Base-by-base conservation (phyloP, 2,329 filamentous ascomycete genomes). In the Fusarium sp. region DNA sequence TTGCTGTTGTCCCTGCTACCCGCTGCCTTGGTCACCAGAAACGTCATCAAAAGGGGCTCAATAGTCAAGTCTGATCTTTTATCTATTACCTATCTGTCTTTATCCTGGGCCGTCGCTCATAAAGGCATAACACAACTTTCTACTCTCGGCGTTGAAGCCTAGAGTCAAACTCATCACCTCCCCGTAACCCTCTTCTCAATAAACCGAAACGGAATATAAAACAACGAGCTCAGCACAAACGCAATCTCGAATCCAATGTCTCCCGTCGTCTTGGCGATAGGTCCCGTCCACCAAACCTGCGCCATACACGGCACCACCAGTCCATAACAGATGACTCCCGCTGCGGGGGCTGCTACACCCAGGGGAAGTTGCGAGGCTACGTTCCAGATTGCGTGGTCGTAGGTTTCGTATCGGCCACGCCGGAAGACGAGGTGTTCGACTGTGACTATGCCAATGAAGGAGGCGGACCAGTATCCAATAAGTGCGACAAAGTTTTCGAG, bases 191-290 rank as follows among this genome's bases (percentile, higher is more conserved):
- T 78, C 65, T 79, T 82, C 77, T 87, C 85, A 0, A 81, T 54
- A 72, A 78, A 81, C 6, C 85, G 78, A 11, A 87, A 74, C 3
- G 84, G 83, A 2, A 85, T 54, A 59, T 86, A 87, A 25, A 81
- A 75, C 31, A 86, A 10, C 1, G 76, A 81, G 11, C 83, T 84
- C 61, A 86, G 74, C 27, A 82, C 81, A 72, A 90, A 85, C 0
- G 88, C 88, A 75, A 89, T 78, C 79, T 91, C 89, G 62, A 91
- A 90, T 0, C 89, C 89, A 74, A 91, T 86, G 68, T 91, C 88
- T 0, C 89, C 89, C 10, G 87, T 88, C 34, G 72, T 83, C 76
- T 82, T 77, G 0, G 87, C 88, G 69, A 90, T 85, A 0, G 87
- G 87, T 0, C 88, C 88, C 8, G 82, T 85, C 73, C 84, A 90